Conservation (phyloP, 805 yeast genomes). For the Metschnikowia kofuensis region DNA sequence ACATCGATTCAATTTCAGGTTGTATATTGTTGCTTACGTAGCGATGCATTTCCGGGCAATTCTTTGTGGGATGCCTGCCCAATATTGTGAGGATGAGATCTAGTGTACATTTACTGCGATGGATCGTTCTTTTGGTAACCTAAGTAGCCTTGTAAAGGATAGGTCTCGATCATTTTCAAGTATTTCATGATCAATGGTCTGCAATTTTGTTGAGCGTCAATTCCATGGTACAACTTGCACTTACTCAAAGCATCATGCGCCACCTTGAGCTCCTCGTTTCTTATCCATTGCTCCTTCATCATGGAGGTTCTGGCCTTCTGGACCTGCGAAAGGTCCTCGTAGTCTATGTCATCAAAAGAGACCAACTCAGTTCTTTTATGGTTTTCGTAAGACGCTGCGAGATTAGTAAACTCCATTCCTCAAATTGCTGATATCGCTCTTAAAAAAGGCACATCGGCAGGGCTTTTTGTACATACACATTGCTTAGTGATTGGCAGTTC, state of each 20-base stretch:
- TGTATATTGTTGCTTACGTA: slow-evolving; percentile 12
- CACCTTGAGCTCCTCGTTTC: slow-evolving; percentile 62
- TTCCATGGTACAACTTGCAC: slow-evolving; percentile 62
- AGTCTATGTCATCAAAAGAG: slow-evolving; percentile 81
- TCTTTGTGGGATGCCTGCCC: slow-evolving; percentile 5
- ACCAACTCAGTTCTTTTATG: slow-evolving; percentile 65
- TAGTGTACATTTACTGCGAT: slow-evolving; percentile 45
- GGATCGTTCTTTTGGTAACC: slow-evolving; percentile 92
- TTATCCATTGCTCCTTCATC: slow-evolving; percentile 77
- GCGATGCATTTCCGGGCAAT: slow-evolving; percentile 12
- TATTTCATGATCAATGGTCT: slow-evolving; percentile 74
- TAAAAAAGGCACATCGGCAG: not conserved
- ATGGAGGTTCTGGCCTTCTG: slow-evolving; percentile 73
- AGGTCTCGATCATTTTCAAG: slow-evolving; percentile 69
- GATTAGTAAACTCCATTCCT: slow-evolving; percentile 11
- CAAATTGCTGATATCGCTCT: too few relatives aligned
- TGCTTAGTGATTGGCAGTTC: not conserved
- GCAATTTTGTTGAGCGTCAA: slow-evolving; percentile 65
- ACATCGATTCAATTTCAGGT: not conserved
- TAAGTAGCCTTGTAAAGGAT: slow-evolving; percentile 67
- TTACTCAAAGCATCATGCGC: slow-evolving; percentile 73
- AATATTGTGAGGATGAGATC: not conserved
- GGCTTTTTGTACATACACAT: slow-evolving; percentile 5
- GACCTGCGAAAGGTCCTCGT: slow-evolving; percentile 59
- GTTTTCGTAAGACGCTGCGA: slow-evolving; percentile 29